Percentiles rank a stretch among this genome's conserved stretches.
Evolutionary conservation across 2,329 filamentous ascomycete genomes (phyloP).

Genomic region (Ceratocystis destructans): DNA sequence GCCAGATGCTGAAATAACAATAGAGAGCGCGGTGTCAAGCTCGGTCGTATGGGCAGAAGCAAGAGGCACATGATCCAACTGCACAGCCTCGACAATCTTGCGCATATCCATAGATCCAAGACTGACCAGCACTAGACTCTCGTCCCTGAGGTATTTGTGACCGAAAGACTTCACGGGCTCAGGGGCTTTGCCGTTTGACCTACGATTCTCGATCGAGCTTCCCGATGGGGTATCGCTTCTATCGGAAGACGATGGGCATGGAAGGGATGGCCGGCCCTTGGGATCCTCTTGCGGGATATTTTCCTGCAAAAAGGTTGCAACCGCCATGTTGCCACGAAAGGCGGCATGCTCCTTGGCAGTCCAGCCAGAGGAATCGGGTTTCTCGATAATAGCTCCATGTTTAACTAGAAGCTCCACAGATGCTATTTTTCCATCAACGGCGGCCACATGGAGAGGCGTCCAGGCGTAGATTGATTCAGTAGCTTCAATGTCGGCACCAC

Average conservation of each 20-base stretch:
- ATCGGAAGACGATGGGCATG: slow-evolving; percentile 12
- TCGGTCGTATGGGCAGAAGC: slow-evolving; percentile 82
- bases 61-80: slow-evolving; percentile 75
- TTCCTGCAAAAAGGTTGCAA: slow-evolving; percentile 51
- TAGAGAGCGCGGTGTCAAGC: slow-evolving; percentile 81
- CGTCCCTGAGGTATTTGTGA: slow-evolving; percentile 80
- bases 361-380: slow-evolving; percentile 79
- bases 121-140: slow-evolving; percentile 82
- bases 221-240: slow-evolving; percentile 28
- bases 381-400: slow-evolving; percentile 62
- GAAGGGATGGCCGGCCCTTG: slow-evolving; percentile 1
- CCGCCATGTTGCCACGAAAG: slow-evolving; percentile 71
- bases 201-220: slow-evolving; percentile 48
- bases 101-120: slow-evolving; percentile 90
- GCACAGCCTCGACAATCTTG: slow-evolving; percentile 67
- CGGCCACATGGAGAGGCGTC: slow-evolving; percentile 89
- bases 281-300: slow-evolving; percentile 22
- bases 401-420: slow-evolving; percentile 66
- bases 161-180: slow-evolving; percentile 92
- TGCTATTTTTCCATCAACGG: slow-evolving; percentile 68
- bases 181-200: slow-evolving; percentile 43
- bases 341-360: slow-evolving; percentile 87
- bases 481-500: slow-evolving; percentile 62
- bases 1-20: slow-evolving; percentile 76
- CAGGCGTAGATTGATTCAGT: slow-evolving; percentile 76